phyloP scores from a whole-genome alignment of 805 yeast species.

The Torulaspora gathmanii region DNA sequence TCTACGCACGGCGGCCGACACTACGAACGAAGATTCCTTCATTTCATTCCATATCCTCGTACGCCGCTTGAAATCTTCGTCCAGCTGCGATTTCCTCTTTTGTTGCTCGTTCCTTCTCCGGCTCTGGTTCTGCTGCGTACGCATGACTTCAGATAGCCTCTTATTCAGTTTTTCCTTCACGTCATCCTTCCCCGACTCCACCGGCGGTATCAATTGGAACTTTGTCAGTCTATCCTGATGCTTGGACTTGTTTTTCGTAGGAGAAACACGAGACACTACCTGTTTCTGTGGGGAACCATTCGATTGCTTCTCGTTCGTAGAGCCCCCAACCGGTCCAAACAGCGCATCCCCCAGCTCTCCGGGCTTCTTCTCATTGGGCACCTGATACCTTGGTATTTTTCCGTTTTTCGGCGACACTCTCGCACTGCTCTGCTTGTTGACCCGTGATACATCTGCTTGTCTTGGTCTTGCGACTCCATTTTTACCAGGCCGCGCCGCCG shows the following conservation, averaged over 20 bases:
- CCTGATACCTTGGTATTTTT: background rate
- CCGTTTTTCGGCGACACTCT: background rate
- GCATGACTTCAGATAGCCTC: conserved; percentile 31
- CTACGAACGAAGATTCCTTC: conserved; percentile 3
- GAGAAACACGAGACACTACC: background rate
- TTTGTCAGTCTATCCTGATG: conserved; percentile 28
- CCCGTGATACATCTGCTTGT: background rate
- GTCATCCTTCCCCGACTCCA: conserved; percentile 25
- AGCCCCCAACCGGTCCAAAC: too few species aligned
- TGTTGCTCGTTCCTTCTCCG: conserved; percentile 27
- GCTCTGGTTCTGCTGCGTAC: conserved; percentile 32
- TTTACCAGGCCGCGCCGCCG: background rate
- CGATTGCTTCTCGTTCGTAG: background rate
- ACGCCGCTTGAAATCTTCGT: conserved; percentile 25
- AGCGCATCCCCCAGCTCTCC: too few species aligned
- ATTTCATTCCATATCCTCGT: conserved; percentile 18
- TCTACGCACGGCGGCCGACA: background rate
- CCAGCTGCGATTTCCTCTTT: conserved; percentile 28
- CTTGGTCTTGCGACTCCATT: background rate
- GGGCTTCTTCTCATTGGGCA: background rate
- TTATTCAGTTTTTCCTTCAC: conserved; percentile 30
- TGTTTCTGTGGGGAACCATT: background rate
- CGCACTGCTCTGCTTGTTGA: background rate
- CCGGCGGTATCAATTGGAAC: conserved; percentile 28
- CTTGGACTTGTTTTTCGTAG: conserved; percentile 1